Evolutionary conservation across 2,329 filamentous ascomycete genomes (phyloP), one percentile per base, ranked within the genome.

Genomic region (Onygena corvina): DNA sequence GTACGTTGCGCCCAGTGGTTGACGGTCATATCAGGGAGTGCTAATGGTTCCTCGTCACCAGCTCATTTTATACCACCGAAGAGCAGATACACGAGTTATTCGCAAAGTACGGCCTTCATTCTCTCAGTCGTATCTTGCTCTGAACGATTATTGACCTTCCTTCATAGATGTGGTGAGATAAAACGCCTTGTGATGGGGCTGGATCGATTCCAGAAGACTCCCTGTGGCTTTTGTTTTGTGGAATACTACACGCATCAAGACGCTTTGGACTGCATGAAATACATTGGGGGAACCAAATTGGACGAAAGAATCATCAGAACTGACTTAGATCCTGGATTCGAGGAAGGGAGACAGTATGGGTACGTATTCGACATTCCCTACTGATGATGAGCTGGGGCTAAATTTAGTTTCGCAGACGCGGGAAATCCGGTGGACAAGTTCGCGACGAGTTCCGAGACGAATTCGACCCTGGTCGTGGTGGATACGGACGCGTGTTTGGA

Each of bases 181-280:
- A 98, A 98, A 71, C 86, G 92, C 23, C 79, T 98, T 44, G 80
- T 98, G 56, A 98, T 98, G 92, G 92, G 92, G 46, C 80, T 98
- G 47, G 92, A 98, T 66, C 84, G 92, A 51, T 94, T 92, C 74
- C 85, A 84, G 68, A 98, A 98, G 73, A 98, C 92, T 0, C 92
- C 92, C 1, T 98, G 92, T 68, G 92, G 92, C 34, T 98, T 98
- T 75, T 98, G 92, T 75, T 98, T 98, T 64, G 92, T 98, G 61
- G 92, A 98, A 70, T 98, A 98, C 72, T 96, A 95, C 73, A 95
- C 83, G 25, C 92, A 96, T 67, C 84, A 94, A 64, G 92, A 98
- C 67, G 92, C 92, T 6, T 76, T 98, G 46, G 92, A 98, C 66
- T 96, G 90, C 69, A 83, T 98, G 81, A 98, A 96, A 71, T 98